These are phyloP conservation scores for Agrocybe praecox DNA, from an alignment of 768 basidiomycete genomes.

Conservation along the genomic window DNA sequence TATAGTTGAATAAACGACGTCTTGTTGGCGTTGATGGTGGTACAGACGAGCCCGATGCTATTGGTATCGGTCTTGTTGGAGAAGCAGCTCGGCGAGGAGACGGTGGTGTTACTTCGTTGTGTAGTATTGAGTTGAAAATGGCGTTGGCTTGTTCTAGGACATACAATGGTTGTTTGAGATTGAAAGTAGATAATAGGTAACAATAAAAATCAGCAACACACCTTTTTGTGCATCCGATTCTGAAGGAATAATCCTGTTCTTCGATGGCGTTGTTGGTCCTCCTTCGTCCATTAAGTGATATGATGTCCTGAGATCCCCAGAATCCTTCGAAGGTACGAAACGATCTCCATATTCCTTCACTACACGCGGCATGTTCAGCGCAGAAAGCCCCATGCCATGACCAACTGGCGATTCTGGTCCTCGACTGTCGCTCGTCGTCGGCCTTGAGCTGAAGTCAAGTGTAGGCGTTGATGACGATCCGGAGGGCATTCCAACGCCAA, in stretches of 20 bases:
- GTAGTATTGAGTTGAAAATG: conserved; percentile 75
- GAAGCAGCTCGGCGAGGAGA: conserved; percentile 66
- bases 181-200: too few species aligned
- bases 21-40: conserved; percentile 54
- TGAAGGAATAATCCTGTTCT: conserved; percentile 63
- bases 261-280: conserved; percentile 58
- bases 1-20: conserved; percentile 70
- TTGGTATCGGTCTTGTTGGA: conserved; percentile 49
- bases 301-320: conserved; percentile 64
- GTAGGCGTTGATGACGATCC: conserved; percentile 41
- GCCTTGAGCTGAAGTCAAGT: conserved; percentile 53
- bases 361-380: conserved; percentile 24
- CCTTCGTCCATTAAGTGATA: conserved; percentile 67
- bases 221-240: conserved; percentile 82
- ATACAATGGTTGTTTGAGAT: too few species aligned
- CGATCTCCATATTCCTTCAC: conserved; percentile 59
- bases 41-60: conserved; percentile 36
- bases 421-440: conserved; percentile 44
- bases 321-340: conserved; percentile 69
- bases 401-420: conserved; percentile 30
- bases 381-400: background rate
- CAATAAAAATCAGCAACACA: conserved; percentile 22
- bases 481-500: conserved; percentile 41
- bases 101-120: conserved; percentile 77
- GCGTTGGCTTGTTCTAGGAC: conserved; percentile 86